Evolutionary conservation across 495 filamentous ascomycete species (phyloP).

Genomic region (Tuber umbilicatum): DNA sequence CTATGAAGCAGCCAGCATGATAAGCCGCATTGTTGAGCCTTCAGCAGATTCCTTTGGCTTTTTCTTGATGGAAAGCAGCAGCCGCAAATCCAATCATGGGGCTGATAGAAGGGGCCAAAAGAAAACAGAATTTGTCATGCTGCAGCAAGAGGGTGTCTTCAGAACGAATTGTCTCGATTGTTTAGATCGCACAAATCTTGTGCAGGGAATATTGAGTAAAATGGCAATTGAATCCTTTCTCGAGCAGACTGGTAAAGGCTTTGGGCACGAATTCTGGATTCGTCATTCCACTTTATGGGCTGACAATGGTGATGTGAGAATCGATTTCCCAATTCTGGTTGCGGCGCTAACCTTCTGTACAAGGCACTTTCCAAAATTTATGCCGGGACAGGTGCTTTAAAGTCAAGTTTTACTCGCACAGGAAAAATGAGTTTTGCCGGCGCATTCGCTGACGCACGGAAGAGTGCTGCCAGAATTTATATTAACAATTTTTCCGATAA

Average conservation of each 20-base stretch:
- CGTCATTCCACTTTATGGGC: slow-evolving; percentile 90
- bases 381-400: slow-evolving; percentile 89
- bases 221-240: slow-evolving; percentile 83
- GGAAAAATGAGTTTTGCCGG: slow-evolving; percentile 95
- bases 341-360: background rate
- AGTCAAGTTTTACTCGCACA: slow-evolving; percentile 89
- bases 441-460: slow-evolving; percentile 87
- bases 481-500: slow-evolving; percentile 98
- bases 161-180: slow-evolving; percentile 95
- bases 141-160: slow-evolving; percentile 91
- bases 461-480: slow-evolving; percentile 86
- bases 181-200: slow-evolving; percentile 88
- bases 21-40: slow-evolving; percentile 63
- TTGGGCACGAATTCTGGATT: slow-evolving; percentile 75
- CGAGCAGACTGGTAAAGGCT: slow-evolving; percentile 56
- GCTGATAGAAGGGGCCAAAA: slow-evolving; percentile 40
- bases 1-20: slow-evolving; percentile 77
- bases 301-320: slow-evolving; percentile 79
- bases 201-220: slow-evolving; percentile 88
- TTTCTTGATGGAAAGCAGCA: slow-evolving; percentile 63
- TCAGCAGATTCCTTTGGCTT: slow-evolving; percentile 84
- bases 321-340: slow-evolving; percentile 2
- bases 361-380: slow-evolving; percentile 81
- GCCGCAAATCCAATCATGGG: slow-evolving; percentile 49
- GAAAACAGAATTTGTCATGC: slow-evolving; percentile 58